These are phyloP conservation scores for Testicularia cyperi DNA, from an alignment of 1,284 basidiomycete genomes.

Conservation along the genomic window DNA sequence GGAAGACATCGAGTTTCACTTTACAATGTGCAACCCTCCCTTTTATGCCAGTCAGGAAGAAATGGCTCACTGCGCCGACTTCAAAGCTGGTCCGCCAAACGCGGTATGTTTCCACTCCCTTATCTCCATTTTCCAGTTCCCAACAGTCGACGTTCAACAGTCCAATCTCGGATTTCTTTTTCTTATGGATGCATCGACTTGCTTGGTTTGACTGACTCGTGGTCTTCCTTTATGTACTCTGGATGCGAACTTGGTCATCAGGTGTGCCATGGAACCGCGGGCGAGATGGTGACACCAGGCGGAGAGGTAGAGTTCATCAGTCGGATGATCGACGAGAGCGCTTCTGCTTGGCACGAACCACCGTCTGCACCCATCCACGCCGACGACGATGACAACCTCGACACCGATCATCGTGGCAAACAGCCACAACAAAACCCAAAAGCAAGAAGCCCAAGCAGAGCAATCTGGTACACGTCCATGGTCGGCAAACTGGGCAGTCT, in stretches of 20 bases:
- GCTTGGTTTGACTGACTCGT: too few relatives aligned
- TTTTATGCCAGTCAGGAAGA: conserved; percentile 79
- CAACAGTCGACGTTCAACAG: too few relatives aligned
- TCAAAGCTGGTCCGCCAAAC: conserved; percentile 20
- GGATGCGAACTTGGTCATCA: neutral
- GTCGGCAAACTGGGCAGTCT: conserved; percentile 82
- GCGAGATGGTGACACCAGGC: conserved; percentile 82
- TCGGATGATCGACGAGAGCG: conserved; percentile 77
- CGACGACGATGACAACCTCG: too few relatives aligned
- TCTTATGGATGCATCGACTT: too few relatives aligned
- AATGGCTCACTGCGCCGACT: conserved; percentile 60
- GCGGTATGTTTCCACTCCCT: conserved; percentile 10
- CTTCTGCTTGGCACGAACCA: too few relatives aligned
- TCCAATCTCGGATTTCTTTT: too few relatives aligned
- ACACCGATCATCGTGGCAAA: too few relatives aligned
- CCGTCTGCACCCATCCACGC: too few relatives aligned
- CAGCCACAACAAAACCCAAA: too few relatives aligned
- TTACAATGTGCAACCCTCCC: conserved; percentile 93
- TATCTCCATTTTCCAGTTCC: neutral
- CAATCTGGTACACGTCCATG: conserved; percentile 82
- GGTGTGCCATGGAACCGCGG: conserved; percentile 70
- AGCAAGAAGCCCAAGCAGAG: conserved; percentile 16
- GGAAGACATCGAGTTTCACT: conserved; percentile 16
- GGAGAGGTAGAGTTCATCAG: conserved; percentile 80
- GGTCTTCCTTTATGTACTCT: neutral